phyloP scores from a whole-genome alignment of 2,329 filamentous ascomycete species.

The Eutypa lata region DNA sequence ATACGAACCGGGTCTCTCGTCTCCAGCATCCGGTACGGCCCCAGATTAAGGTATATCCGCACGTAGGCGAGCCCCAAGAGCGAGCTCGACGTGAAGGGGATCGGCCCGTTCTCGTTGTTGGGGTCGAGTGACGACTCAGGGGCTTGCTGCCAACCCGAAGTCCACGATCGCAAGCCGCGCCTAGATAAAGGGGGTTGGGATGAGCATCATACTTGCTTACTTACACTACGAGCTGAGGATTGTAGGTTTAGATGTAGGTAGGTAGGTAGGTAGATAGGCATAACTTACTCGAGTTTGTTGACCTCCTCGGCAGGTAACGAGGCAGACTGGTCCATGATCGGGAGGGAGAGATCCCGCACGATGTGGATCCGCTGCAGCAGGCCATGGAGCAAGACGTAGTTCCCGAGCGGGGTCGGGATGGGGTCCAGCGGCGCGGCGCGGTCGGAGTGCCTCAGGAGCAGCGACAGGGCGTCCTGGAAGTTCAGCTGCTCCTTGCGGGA shows the following conservation, averaged over 20 bases:
- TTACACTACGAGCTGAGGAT: too few relatives aligned
- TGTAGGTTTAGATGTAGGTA: too few relatives aligned
- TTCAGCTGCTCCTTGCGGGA: conserved; percentile 29
- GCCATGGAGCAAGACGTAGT: conserved; percentile 35
- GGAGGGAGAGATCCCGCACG: conserved; percentile 33
- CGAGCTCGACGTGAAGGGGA: conserved; percentile 43
- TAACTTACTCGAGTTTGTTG: conserved; percentile 32
- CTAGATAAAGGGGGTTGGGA: conserved; percentile 15
- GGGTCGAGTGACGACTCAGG: conserved; percentile 37
- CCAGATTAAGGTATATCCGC: conserved; percentile 42
- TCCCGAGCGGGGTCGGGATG: conserved; percentile 34
- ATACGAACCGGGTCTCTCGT: conserved; percentile 39
- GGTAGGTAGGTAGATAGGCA: too few relatives aligned
- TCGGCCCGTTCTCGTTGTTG: conserved; percentile 37
- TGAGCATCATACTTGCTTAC: neutral
- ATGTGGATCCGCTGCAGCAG: conserved; percentile 36
- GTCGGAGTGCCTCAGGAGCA: conserved; percentile 27
- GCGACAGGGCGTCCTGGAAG: conserved; percentile 33
- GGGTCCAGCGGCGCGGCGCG: conserved; percentile 27
- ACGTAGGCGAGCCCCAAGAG: conserved; percentile 44
- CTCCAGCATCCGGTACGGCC: conserved; percentile 39
- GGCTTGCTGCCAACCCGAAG: conserved; percentile 35
- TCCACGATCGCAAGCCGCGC: conserved; percentile 34
- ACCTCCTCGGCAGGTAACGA: conserved; percentile 32
- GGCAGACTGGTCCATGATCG: conserved; percentile 29